A percentile compares a stretch with the other conserved stretches of the same genome.
These are phyloP conservation scores for Clonostachys chloroleuca DNA, from an alignment of 2,329 filamentous ascomycete genomes.

Conservation along the genomic window DNA sequence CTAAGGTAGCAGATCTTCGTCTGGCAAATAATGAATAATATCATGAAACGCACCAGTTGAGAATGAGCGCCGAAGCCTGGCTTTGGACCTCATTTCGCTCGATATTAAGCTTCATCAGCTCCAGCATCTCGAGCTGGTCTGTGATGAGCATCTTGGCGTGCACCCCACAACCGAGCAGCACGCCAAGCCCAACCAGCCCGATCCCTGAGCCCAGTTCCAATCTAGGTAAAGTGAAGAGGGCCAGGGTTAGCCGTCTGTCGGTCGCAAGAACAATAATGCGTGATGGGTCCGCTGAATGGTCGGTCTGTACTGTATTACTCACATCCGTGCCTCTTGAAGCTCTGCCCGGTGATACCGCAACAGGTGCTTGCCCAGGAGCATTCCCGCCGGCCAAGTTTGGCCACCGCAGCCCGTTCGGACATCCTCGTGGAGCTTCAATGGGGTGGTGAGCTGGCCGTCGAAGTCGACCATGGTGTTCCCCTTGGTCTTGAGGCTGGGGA, in stretches of 20 bases:
- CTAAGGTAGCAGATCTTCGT: neutral
- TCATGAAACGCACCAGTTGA: constrained; percentile 67
- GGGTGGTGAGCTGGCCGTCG: constrained; percentile 65
- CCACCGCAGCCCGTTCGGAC: constrained; percentile 85
- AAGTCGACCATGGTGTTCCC: constrained; percentile 56
- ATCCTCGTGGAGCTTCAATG: constrained; percentile 79
- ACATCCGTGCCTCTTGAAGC: constrained; percentile 69
- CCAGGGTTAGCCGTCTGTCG: constrained; percentile 1
- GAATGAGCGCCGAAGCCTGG: constrained; percentile 60
- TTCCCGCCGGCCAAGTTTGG: constrained; percentile 90
- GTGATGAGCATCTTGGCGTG: constrained; percentile 64
- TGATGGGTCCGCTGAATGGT: neutral
- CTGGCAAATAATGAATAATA: constrained; percentile 11
- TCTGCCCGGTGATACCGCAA: constrained; percentile 65
- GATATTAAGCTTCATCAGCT: constrained; percentile 84
- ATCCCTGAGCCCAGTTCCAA: constrained; percentile 90
- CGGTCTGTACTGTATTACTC: constrained; percentile 24
- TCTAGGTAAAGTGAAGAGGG: constrained; percentile 36
- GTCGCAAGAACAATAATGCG: constrained; percentile 1
- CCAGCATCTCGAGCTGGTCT: constrained; percentile 81
- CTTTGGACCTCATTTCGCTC: constrained; percentile 67
- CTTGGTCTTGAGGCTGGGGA: constrained; percentile 53
- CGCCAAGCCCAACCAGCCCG: constrained; percentile 72
- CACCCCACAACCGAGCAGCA: constrained; percentile 52
- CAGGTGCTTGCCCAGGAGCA: constrained; percentile 84